phyloP scores from a whole-genome alignment of 1,284 basidiomycete genomes.

The Phellopilus nigrolimitatus region DNA sequence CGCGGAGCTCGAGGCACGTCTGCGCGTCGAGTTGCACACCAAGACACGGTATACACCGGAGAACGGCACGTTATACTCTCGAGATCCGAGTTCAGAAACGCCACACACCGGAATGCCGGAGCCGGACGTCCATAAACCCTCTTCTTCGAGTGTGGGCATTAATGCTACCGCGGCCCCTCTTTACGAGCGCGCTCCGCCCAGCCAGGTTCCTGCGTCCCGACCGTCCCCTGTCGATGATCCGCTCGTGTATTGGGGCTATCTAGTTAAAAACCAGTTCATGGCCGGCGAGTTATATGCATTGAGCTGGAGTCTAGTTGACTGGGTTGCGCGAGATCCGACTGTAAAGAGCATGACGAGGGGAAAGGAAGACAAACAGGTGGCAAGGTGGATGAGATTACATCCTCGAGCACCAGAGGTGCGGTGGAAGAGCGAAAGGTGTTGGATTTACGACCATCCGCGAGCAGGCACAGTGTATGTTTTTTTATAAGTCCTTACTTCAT shows the following conservation, averaged over 20 bases:
- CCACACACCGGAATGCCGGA: conserved; percentile 19
- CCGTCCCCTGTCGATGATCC: conserved; percentile 46
- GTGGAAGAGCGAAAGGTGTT: conserved; percentile 91
- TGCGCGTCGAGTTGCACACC: conserved; percentile 68
- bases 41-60: conserved; percentile 4
- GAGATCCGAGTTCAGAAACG: conserved; percentile 1
- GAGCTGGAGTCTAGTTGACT: conserved; percentile 87
- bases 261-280: conserved; percentile 95
- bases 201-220: not conserved
- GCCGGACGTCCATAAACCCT: conserved; percentile 8
- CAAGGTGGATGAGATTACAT: conserved; percentile 90
- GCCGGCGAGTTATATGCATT: conserved; percentile 93
- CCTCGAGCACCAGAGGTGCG: conserved; percentile 77
- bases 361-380: conserved; percentile 94
- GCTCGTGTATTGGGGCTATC: conserved; percentile 91
- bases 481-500: conserved; percentile 2
- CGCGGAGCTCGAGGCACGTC: conserved; percentile 82
- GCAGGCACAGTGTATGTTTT: conserved; percentile 79
- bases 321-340: conserved; percentile 71
- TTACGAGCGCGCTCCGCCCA: conserved; percentile 13
- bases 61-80: conserved; percentile 11
- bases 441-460: conserved; percentile 98
- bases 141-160: conserved; percentile 9
- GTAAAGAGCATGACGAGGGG: conserved; percentile 72
- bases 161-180: conserved; percentile 12